These are phyloP conservation scores for Sabuloglossum arenarium DNA, from an alignment of 495 filamentous ascomycete species.

Conservation along the genomic window DNA sequence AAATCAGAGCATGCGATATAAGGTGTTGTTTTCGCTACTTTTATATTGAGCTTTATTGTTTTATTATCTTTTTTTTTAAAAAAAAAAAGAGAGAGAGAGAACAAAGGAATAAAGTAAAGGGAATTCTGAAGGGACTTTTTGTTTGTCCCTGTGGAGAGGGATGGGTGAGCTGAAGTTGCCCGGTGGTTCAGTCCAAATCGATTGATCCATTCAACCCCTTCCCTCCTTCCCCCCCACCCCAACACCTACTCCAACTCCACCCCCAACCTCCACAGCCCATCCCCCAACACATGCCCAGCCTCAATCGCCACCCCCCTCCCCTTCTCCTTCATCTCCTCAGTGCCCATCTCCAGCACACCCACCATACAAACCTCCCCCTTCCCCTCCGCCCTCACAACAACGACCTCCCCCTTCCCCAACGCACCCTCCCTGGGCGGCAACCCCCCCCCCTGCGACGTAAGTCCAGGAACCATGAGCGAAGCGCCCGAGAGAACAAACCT, in stretches of 20 bases:
- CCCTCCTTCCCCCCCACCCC: neutral
- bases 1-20: too few species aligned
- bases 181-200: neutral
- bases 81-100: too few species aligned
- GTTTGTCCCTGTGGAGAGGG: too few species aligned
- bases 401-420: conserved; percentile 36
- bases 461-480: conserved; percentile 82
- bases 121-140: too few species aligned
- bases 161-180: too few species aligned
- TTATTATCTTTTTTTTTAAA: too few species aligned
- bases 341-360: conserved; percentile 67
- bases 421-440: conserved; percentile 34
- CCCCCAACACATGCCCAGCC: conserved; percentile 78
- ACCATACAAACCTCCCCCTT: conserved; percentile 84
- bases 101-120: too few species aligned
- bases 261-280: conserved; percentile 73
- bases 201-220: neutral
- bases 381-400: conserved; percentile 78
- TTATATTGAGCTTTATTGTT: too few species aligned
- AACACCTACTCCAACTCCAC: conserved; percentile 25
- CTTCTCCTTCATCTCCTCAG: conserved; percentile 78
- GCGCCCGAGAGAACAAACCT: conserved; percentile 88
- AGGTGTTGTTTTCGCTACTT: too few species aligned
- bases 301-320: conserved; percentile 87
- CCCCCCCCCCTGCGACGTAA: conserved; percentile 62